These are phyloP conservation scores for Phytophthora pisi DNA, from an alignment of 352 stramenopile genomes.

Conservation along the genomic window DNA sequence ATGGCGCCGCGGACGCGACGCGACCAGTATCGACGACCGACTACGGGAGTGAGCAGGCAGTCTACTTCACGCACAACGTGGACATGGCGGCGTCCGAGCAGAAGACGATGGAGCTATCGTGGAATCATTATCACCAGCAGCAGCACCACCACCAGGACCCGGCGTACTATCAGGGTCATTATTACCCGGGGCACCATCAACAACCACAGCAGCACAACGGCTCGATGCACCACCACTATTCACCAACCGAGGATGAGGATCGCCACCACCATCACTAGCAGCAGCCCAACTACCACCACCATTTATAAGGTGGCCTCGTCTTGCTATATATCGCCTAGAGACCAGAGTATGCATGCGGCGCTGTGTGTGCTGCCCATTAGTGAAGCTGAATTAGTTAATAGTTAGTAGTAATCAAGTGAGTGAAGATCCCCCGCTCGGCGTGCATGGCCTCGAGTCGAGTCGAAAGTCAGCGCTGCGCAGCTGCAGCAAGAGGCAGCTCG, in stretches of 20 bases:
- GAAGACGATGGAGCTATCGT: conserved; percentile 36
- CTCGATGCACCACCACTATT: conserved; percentile 19
- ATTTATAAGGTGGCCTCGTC: conserved; percentile 26
- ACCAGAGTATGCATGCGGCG: conserved; percentile 13
- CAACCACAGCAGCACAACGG: conserved; percentile 15
- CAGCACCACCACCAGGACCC: conserved; percentile 11
- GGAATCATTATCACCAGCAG: conserved; percentile 24
- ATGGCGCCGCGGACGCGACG: conserved; percentile 9
- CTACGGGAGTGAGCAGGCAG: conserved; percentile 26
- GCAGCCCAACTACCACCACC: conserved; percentile 25
- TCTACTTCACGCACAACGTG: conserved; percentile 26
- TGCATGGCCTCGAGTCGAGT: too few species aligned
- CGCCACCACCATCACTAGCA: too few species aligned
- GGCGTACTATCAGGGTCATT: conserved; percentile 2
- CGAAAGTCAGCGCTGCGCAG: too few species aligned
- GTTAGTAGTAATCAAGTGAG: conserved; percentile 38
- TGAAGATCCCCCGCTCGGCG: conserved; percentile 10
- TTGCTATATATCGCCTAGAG: conserved; percentile 16
- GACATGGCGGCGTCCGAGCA: conserved; percentile 24
- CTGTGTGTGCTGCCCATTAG: conserved; percentile 11
- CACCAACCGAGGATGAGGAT: conserved; percentile 6
- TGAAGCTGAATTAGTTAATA: conserved; percentile 38
- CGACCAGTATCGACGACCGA: conserved; percentile 28
- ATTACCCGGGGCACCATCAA: conserved; percentile 6
- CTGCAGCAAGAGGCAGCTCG: too few species aligned